Evolutionary conservation across 495 filamentous ascomycete species (phyloP).

Genomic region (Hyaloscypha variabilis): DNA sequence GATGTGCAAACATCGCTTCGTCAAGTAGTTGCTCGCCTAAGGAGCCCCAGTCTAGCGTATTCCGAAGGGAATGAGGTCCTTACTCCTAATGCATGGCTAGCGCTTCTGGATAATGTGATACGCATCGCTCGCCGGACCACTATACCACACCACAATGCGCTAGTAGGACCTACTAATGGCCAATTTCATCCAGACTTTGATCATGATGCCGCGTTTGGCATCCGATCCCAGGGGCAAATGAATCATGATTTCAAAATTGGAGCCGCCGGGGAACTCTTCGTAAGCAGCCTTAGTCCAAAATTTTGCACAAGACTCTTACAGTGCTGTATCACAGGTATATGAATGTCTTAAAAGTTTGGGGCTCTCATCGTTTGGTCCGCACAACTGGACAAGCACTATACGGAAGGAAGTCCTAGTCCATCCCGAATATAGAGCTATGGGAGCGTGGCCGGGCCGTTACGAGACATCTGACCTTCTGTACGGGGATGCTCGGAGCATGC

Average conservation of each 20-base stretch:
- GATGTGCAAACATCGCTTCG: not conserved
- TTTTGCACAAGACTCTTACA: no score
- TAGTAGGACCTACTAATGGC: conserved; percentile 15
- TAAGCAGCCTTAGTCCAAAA: conserved; percentile 33
- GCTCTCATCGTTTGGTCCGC: conserved; percentile 31
- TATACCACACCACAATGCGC: conserved; percentile 31
- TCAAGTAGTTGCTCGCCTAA: not conserved
- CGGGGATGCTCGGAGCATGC: not conserved
- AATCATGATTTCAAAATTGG: conserved; percentile 44
- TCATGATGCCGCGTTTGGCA: conserved; percentile 20
- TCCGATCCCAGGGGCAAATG: conserved; percentile 30
- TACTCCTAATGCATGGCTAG: conserved; percentile 22
- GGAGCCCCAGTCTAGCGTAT: conserved; percentile 5
- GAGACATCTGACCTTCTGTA: conserved; percentile 23
- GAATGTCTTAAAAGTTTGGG: no score
- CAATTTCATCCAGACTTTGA: conserved; percentile 14
- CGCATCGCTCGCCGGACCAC: conserved; percentile 29
- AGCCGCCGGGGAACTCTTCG: conserved; percentile 50
- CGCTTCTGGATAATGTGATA: conserved; percentile 36
- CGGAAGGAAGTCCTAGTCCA: conserved; percentile 37
- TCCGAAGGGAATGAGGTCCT: not conserved
- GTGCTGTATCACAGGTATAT: no score
- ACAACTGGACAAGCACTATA: conserved; percentile 51
- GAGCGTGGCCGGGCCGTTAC: conserved; percentile 26
- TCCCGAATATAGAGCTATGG: conserved; percentile 40